Conservation (phyloP, 345 rosid species). For the Syzygium grande region DNA sequence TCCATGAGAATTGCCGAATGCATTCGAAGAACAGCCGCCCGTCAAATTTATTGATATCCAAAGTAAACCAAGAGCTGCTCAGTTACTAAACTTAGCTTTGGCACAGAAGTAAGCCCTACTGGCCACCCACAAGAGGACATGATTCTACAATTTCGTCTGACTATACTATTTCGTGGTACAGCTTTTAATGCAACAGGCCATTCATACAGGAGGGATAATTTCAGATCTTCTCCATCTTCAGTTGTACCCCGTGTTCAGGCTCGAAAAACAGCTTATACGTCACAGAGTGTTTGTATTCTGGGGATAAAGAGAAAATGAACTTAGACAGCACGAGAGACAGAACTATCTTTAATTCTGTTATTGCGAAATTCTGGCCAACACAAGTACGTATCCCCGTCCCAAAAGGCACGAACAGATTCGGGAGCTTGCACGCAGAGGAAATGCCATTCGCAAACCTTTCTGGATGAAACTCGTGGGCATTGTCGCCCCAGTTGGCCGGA, state of each 20-base stretch:
- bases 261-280: constrained; percentile 8
- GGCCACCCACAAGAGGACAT: not conserved
- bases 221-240: constrained; percentile 2
- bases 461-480: constrained; percentile 17
- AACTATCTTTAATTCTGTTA: constrained; percentile 15
- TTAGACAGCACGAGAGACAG: constrained; percentile 10
- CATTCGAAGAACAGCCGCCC: not conserved
- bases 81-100: not conserved
- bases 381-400: constrained; percentile 9
- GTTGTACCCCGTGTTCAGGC: constrained; percentile 12
- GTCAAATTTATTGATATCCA: not conserved
- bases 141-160: not conserved
- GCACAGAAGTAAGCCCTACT: not conserved
- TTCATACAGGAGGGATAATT: not conserved
- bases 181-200: not conserved
- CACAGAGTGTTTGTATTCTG: constrained; percentile 7
- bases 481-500: constrained; percentile 13
- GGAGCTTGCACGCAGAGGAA: not conserved
- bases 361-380: constrained; percentile 9
- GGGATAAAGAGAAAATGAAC: constrained; percentile 15
- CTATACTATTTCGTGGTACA: not conserved
- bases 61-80: not conserved
- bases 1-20: not conserved
- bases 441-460: constrained; percentile 19
- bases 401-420: constrained; percentile 10